These are phyloP conservation scores for Ascoidea asiatica DNA, from an alignment of 805 yeast genomes.

Conservation along the genomic window DNA sequence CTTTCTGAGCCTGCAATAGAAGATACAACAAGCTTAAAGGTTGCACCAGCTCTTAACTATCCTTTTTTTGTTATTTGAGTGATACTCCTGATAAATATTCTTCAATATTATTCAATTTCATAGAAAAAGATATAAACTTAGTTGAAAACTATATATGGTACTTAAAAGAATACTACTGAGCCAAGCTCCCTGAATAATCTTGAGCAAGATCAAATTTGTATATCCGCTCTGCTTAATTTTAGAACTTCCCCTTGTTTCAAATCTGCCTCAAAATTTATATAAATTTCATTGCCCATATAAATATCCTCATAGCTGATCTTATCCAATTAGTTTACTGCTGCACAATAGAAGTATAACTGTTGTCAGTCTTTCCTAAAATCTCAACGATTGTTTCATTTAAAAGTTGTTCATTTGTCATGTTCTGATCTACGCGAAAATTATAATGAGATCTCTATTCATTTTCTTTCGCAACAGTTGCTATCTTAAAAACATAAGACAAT, in stretches of 20 bases:
- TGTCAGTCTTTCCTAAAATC: slow-evolving; percentile 13
- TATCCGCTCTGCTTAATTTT: no score
- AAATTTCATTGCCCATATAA: neutral
- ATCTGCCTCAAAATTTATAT: neutral
- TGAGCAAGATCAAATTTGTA: no score
- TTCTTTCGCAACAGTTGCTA: slow-evolving; percentile 19
- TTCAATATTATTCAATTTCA: no score
- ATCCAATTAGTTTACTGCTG: slow-evolving; percentile 21
- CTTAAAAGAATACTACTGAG: no score
- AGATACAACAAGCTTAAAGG: no score
- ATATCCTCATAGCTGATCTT: neutral
- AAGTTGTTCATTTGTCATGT: slow-evolving; percentile 28
- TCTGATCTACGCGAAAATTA: slow-evolving; percentile 53
- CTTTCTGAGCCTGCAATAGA: no score
- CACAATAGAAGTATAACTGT: slow-evolving; percentile 28
- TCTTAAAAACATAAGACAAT: slow-evolving; percentile 18
- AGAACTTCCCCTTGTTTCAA: neutral
- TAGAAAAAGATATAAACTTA: no score
- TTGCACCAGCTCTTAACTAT: no score
- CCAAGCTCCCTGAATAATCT: no score
- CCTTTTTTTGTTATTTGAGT: no score
- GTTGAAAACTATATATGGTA: no score
- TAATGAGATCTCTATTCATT: slow-evolving; percentile 12
- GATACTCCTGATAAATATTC: no score
- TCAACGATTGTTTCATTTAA: slow-evolving; percentile 25